Base-by-base conservation (phyloP, 2,329 filamentous ascomycete genomes). In the Tolypocladium inflatum region DNA sequence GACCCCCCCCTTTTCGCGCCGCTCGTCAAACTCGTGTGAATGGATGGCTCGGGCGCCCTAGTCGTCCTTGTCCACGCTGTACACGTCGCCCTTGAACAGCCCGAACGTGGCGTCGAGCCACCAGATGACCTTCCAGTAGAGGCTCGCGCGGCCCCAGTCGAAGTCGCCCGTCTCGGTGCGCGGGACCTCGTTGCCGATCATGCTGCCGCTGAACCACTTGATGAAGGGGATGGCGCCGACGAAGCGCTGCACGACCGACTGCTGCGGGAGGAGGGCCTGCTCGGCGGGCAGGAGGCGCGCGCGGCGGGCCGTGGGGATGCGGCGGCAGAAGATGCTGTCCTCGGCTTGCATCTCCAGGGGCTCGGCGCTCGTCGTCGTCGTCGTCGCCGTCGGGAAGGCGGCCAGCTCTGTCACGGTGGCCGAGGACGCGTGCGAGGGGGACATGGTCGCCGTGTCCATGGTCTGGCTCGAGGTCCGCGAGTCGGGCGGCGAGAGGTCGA, bases 171-270 rank as follows among this genome's bases (percentile, higher is more conserved):
- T 78, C 56, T 91, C 88, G 56, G 80, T 87, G 48, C 87, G 80
- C 9, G 90, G 90, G 43, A 93, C 84, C 68, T 88, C 81, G 67
- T 85, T 85, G 7, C 89, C 89, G 66, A 93, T 91, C 71, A 92
- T 84, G 65, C 76, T 85, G 62, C 76, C 85, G 52, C 84, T 85
- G 67, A 91, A 87, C 84, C 87, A 91, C 64, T 81, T 82, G 60
- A 91, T 73, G 60, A 91, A 79, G 2, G 88, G 88, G 45, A 91
- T 82, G 57, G 80, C 82, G 63, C 81, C 80, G 57, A 89, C 72
- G 23, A 89, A 68, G 55, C 84, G 80, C 71, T 89, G 85, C 41
- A 80, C 75, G 57, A 84, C 78, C 3, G 85, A 86, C 54, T 84
- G 83, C 64, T 88, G 85, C 3, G 87, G 88, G 17, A 87, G 80